A percentile compares a stretch with the other conserved stretches of the same genome.
phyloP scores from a whole-genome alignment of 208 protist species.

The Leptomonas pyrrhocoris region DNA sequence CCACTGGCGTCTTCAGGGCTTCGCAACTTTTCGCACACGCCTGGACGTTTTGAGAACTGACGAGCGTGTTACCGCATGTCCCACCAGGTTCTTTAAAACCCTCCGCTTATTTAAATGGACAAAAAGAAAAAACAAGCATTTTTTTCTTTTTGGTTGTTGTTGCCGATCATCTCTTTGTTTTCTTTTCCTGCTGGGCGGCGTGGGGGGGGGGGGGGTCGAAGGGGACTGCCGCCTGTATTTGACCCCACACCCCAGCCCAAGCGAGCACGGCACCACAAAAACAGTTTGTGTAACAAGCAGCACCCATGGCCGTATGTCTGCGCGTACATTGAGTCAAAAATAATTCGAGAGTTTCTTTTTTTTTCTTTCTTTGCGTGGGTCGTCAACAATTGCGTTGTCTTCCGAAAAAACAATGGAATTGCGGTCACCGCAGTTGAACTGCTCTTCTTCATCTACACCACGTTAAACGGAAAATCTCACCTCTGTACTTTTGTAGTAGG shows the following conservation, averaged over 20 bases:
- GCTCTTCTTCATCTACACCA: not conserved
- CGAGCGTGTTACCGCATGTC: not conserved
- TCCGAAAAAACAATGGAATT: too few relatives aligned
- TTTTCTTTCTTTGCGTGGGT: too few relatives aligned
- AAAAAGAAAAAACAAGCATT: not conserved
- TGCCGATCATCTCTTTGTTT: not conserved
- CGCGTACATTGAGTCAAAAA: too few relatives aligned
- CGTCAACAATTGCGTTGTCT: too few relatives aligned
- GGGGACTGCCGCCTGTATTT: slow-evolving; percentile 11
- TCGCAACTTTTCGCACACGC: too few relatives aligned
- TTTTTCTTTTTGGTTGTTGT: slow-evolving; percentile 3
- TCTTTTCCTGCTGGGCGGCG: not conserved
- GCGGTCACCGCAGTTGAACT: not conserved
- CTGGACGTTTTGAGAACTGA: not conserved
- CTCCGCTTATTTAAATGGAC: not conserved
- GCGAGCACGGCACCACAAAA: not conserved
- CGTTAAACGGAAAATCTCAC: not conserved
- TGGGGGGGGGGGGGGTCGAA: slow-evolving; percentile 4
- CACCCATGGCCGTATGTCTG: too few relatives aligned
- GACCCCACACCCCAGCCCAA: slow-evolving; percentile 2
- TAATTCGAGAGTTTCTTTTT: too few relatives aligned
- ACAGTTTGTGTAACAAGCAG: too few relatives aligned
- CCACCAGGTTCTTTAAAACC: not conserved
- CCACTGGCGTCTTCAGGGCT: too few relatives aligned
- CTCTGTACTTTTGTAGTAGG: not conserved